phyloP scores from a whole-genome alignment of 2,329 filamentous ascomycete genomes.

The Ophiosphaerella herpotricha region DNA sequence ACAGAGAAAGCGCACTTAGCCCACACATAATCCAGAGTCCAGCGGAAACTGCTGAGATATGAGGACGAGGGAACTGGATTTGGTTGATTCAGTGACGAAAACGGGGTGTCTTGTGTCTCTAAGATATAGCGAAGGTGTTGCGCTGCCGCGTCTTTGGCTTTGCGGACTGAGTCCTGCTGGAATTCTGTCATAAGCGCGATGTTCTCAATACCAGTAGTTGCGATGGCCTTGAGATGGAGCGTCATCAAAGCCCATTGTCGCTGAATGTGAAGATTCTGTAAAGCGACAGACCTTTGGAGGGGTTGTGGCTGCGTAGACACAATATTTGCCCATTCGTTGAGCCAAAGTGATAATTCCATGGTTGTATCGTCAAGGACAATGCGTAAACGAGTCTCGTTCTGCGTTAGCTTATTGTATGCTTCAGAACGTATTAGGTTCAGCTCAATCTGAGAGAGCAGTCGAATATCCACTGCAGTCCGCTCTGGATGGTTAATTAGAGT shows the following conservation, averaged over 20 bases:
- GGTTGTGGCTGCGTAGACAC: slow-evolving; percentile 18
- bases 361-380: slow-evolving; percentile 25
- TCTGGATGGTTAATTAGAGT: slow-evolving; percentile 51
- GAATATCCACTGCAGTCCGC: slow-evolving; percentile 55
- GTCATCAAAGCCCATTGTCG: slow-evolving; percentile 60
- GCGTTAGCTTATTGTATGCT: slow-evolving; percentile 30
- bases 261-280: slow-evolving; percentile 57
- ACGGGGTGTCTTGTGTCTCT: slow-evolving; percentile 7
- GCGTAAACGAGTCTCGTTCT: slow-evolving; percentile 25
- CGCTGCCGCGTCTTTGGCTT: slow-evolving; percentile 57
- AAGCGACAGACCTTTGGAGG: slow-evolving; percentile 23
- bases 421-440: slow-evolving; percentile 49
- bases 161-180: slow-evolving; percentile 55
- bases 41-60: slow-evolving; percentile 58
- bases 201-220: slow-evolving; percentile 56
- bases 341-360: slow-evolving; percentile 44
- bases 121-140: slow-evolving; percentile 57
- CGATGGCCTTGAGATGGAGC: slow-evolving; percentile 57
- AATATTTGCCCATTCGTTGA: slow-evolving; percentile 47
- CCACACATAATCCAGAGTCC: slow-evolving; percentile 64
- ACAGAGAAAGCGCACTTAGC: slow-evolving; percentile 64
- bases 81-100: slow-evolving; percentile 15
- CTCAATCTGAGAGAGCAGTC: slow-evolving; percentile 59
- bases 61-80: slow-evolving; percentile 21
- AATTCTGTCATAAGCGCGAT: slow-evolving; percentile 57